These are phyloP conservation scores for Fusarium drepaniforme DNA, from an alignment of 2,329 filamentous ascomycete species.

Conservation along the genomic window DNA sequence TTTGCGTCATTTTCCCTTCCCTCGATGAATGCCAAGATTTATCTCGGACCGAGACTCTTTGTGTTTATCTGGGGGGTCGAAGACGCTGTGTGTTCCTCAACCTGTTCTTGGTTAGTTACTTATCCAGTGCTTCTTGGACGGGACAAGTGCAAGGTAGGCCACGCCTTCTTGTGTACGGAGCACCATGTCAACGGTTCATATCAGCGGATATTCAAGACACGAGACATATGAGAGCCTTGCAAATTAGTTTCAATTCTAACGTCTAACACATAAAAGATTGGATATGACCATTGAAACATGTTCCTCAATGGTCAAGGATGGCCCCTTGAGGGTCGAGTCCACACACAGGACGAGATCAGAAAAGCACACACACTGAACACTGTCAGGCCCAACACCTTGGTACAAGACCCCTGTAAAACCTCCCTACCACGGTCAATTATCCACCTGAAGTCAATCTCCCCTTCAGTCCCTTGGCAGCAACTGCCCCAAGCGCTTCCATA, in stretches of 20 bases:
- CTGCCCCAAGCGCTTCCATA: neutral
- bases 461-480: slow-evolving; percentile 1
- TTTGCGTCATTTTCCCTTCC: neutral
- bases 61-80: neutral
- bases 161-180: neutral
- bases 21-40: neutral
- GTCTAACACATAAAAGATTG: neutral
- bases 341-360: neutral
- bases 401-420: no score
- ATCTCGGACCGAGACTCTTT: neutral
- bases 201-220: neutral
- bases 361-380: neutral
- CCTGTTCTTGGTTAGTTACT: neutral
- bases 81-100: neutral
- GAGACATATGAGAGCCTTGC: neutral
- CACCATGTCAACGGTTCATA: neutral
- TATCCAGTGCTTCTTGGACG: neutral
- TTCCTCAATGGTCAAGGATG: neutral
- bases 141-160: neutral
- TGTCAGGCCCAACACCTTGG: neutral
- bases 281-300: neutral
- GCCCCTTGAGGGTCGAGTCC: neutral
- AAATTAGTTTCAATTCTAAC: neutral
- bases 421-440: neutral
- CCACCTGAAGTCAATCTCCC: neutral